Conservation (phyloP, 202 grass and related monocot genomes). For the Miscanthus sacchariflorus region DNA sequence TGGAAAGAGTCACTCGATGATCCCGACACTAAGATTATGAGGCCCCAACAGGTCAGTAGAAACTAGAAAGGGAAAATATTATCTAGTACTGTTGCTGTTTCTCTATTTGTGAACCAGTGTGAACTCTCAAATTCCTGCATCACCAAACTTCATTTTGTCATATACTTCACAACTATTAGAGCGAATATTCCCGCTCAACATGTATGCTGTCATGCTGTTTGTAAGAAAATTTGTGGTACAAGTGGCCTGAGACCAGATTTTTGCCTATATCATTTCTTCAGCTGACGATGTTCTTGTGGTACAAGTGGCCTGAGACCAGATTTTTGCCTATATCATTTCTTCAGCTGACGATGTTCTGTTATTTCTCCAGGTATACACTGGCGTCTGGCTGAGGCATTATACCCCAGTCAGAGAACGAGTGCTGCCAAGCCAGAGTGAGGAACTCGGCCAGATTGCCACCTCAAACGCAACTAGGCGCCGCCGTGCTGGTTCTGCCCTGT, state of each 20-base stretch:
- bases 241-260: not conserved
- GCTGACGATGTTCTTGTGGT: not conserved
- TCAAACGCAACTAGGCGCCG: conserved; percentile 91
- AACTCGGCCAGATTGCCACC: conserved; percentile 73
- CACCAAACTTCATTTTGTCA: not conserved
- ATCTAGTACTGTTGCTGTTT: not conserved
- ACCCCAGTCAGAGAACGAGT: conserved; percentile 63
- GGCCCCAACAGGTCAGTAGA: conserved; percentile 87
- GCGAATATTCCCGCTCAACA: not conserved
- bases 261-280: not conserved
- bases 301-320: not conserved
- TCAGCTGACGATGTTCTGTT: not conserved
- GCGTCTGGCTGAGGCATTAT: conserved; percentile 88
- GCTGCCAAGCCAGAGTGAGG: conserved; percentile 56
- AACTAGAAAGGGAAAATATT: not conserved
- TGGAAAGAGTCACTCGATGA: conserved; percentile 99
- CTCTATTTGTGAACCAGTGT: not conserved
- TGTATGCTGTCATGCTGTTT: not conserved
- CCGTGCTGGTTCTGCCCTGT: conserved; percentile 75
- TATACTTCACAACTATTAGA: not conserved
- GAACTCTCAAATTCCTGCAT: not conserved
- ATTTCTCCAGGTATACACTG: conserved; percentile 76
- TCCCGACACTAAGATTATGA: conserved; percentile 98
- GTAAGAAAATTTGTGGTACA: not conserved
- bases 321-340: not conserved